Percentiles rank a stretch among this genome's conserved stretches.
These are phyloP conservation scores for Heliamphora exappendiculata DNA, from an alignment of 148 eudicot species.

Conservation along the genomic window DNA sequence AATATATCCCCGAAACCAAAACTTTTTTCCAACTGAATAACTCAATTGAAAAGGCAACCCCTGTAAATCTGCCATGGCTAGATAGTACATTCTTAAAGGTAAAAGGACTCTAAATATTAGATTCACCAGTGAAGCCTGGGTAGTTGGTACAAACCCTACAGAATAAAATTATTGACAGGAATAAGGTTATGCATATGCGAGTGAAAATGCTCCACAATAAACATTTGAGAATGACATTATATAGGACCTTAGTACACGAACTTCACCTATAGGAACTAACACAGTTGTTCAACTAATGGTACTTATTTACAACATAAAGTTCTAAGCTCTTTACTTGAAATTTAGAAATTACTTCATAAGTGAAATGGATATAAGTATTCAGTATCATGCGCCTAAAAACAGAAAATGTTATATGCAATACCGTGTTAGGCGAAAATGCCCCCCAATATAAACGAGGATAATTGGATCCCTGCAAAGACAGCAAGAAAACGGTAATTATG, in stretches of 20 bases:
- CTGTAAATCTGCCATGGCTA: no score
- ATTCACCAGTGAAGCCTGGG: background rate
- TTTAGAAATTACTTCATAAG: no score
- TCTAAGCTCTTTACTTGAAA: no score
- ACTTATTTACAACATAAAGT: no score
- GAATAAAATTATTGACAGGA: background rate
- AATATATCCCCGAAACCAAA: no score
- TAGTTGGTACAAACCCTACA: no score
- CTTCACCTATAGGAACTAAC: no score
- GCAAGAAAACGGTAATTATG: slow-evolving; percentile 12
- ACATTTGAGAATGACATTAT: background rate
- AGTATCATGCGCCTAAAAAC: no score
- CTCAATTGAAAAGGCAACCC: no score
- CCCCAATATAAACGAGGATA: slow-evolving; percentile 91
- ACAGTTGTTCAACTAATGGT: no score
- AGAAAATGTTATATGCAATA: slow-evolving; percentile 18
- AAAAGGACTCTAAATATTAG: background rate
- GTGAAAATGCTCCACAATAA: background rate
- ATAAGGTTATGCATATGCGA: background rate
- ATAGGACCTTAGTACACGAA: background rate
- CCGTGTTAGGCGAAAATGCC: slow-evolving; percentile 88
- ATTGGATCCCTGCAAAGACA: slow-evolving; percentile 62
- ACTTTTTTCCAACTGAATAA: no score
- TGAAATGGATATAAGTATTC: no score
- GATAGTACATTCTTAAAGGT: background rate